phyloP scores from a whole-genome alignment of 805 yeast genomes.

The Kuraishia piskuri region DNA sequence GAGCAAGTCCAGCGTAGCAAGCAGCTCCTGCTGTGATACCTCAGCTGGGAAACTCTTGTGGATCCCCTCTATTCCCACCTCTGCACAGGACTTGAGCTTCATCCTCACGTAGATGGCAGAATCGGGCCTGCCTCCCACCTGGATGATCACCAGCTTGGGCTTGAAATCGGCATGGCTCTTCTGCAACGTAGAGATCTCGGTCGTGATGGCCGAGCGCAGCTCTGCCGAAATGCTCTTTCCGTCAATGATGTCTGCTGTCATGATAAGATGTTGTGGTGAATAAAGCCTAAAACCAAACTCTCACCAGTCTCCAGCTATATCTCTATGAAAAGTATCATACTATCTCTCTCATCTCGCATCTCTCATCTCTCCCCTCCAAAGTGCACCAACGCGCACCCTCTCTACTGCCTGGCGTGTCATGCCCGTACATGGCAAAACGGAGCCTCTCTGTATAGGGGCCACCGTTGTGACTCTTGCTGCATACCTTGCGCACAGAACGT shows the following conservation, averaged over 20 bases:
- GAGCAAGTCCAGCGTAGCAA: constrained; percentile 43
- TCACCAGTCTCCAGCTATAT: too few relatives aligned
- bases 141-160: constrained; percentile 64
- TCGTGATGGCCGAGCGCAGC: constrained; percentile 42
- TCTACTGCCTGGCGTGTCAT: too few relatives aligned
- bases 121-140: constrained; percentile 72
- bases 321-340: too few relatives aligned
- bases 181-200: constrained; percentile 35
- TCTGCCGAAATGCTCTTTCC: constrained; percentile 44
- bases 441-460: too few relatives aligned
- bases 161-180: constrained; percentile 41
- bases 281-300: too few relatives aligned
- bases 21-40: constrained; percentile 46
- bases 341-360: too few relatives aligned
- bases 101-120: constrained; percentile 75
- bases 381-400: too few relatives aligned
- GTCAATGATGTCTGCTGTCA: constrained; percentile 31
- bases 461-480: too few relatives aligned
- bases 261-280: neutral
- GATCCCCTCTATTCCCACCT: constrained; percentile 56
- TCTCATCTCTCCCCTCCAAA: too few relatives aligned
- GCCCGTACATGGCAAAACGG: too few relatives aligned
- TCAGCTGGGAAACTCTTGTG: constrained; percentile 50
- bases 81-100: constrained; percentile 72
- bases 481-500: too few relatives aligned